Percentiles rank a stretch among this genome's conserved stretches.
These are phyloP conservation scores for Croton laevigatus DNA, from an alignment of 441 rosid species.

Conservation along the genomic window DNA sequence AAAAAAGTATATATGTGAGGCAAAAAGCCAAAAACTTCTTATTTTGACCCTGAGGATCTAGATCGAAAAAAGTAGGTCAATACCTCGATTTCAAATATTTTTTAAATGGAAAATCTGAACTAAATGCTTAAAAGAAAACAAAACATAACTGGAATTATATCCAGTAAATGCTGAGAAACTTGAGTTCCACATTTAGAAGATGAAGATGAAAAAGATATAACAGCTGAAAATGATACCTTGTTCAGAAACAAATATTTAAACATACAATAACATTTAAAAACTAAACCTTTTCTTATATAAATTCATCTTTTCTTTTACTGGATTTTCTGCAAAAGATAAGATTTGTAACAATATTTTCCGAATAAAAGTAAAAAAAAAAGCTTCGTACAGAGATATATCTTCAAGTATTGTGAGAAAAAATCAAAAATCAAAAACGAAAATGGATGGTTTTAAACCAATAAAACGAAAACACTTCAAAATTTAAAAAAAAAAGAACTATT, in stretches of 20 bases:
- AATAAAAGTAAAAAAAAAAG: neutral
- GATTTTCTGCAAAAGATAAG: neutral
- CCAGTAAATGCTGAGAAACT: neutral
- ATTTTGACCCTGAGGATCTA: neutral
- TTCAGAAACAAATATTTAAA: neutral
- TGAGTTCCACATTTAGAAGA: neutral
- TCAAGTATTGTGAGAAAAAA: neutral
- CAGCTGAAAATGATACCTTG: neutral
- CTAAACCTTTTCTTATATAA: neutral
- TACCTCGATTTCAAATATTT: slow-evolving; percentile 1
- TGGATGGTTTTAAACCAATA: neutral
- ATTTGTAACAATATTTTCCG: neutral
- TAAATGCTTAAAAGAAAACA: neutral
- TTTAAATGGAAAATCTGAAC: neutral
- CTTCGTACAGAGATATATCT: neutral
- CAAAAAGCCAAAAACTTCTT: neutral
- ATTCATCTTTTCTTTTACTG: neutral
- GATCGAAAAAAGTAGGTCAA: neutral
- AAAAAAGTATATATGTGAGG: neutral
- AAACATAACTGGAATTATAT: neutral
- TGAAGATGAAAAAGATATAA: neutral
- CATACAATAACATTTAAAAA: neutral
- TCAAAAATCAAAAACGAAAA: neutral
- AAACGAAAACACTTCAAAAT: neutral
- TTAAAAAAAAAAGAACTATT: neutral